Evolutionary conservation across 345 rosid species (phyloP).

Genomic region (thale cress (Arabidopsis thaliana)): TAIR10.1 NC_003070.9:9545501-9546000

Average conservation of each 20-base stretch:
- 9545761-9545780: constrained; percentile 61
- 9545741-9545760: constrained; percentile 56
- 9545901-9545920: constrained; percentile 61
- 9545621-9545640: constrained; percentile 71
- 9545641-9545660: constrained; percentile 87
- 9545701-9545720: constrained; percentile 84
- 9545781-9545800: constrained; percentile 52
- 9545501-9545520: constrained; percentile 74
- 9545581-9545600: constrained; percentile 90
- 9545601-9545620: constrained; percentile 62
- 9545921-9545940: constrained; percentile 66
- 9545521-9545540: constrained; percentile 65
- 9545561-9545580: constrained; percentile 79
- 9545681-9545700: constrained; percentile 82
- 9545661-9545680: constrained; percentile 67
- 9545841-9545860: constrained; percentile 64
- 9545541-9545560: constrained; percentile 65
- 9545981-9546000: constrained; percentile 94
- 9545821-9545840: constrained; percentile 63
- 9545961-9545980: constrained; percentile 66
- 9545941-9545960: constrained; percentile 59
- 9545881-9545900: constrained; percentile 73
- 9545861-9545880: constrained; percentile 44
- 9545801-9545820: constrained; percentile 66
- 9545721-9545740: constrained; percentile 47